Conservation (phyloP, 2,329 filamentous ascomycete genomes). For the Albophoma yamanashiensis region DNA sequence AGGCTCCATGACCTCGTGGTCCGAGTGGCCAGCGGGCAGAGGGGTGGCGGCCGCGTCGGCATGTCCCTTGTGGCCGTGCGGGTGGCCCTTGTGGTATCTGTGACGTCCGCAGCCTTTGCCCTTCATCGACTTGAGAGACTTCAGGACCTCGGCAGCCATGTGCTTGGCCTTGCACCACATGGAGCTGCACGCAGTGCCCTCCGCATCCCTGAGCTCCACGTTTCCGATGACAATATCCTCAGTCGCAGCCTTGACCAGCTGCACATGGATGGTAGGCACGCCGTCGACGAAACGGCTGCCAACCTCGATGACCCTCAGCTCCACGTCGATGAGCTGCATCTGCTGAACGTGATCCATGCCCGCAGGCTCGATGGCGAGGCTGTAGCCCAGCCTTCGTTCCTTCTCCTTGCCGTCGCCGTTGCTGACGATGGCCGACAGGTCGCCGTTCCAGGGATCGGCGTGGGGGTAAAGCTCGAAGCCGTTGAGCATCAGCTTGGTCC, state of each 20-base stretch:
- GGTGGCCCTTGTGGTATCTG: not conserved
- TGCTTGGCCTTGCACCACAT: constrained; percentile 40
- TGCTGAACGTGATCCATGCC: constrained; percentile 39
- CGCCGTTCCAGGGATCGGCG: constrained; percentile 31
- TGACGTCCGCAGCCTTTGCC: constrained; percentile 13
- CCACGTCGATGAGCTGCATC: constrained; percentile 40
- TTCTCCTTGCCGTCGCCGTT: constrained; percentile 24
- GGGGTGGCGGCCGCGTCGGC: constrained; percentile 1
- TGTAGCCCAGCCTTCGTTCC: constrained; percentile 36
- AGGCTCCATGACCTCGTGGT: constrained; percentile 12
- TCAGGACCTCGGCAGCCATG: constrained; percentile 16
- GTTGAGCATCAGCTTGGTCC: constrained; percentile 44
- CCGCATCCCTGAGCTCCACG: constrained; percentile 26
- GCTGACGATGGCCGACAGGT: constrained; percentile 34
- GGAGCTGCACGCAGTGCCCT: constrained; percentile 26
- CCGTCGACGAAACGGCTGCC: constrained; percentile 42
- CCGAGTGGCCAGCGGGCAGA: constrained; percentile 7
- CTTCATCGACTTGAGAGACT: constrained; percentile 15
- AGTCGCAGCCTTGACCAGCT: constrained; percentile 47
- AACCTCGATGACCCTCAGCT: constrained; percentile 50
- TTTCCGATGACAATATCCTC: constrained; percentile 44
- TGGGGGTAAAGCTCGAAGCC: constrained; percentile 49
- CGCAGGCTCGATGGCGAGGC: constrained; percentile 29
- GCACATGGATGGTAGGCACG: constrained; percentile 46
- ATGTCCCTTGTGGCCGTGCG: constrained; percentile 6